Base-by-base conservation (phyloP, 495 filamentous ascomycete genomes). In the Aspergillus wentii region DNA sequence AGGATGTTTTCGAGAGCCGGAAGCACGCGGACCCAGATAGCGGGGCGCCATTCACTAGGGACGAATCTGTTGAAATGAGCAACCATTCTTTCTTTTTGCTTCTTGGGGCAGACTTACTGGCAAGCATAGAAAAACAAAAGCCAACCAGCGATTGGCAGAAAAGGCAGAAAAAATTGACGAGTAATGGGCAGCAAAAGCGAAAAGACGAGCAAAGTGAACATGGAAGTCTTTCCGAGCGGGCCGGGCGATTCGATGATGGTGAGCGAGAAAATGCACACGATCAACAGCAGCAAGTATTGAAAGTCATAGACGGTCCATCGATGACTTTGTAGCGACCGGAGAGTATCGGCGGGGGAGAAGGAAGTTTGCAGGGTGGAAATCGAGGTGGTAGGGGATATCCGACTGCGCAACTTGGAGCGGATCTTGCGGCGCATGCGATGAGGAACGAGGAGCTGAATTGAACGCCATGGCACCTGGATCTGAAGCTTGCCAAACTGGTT, bases 1-100 rank as follows among this genome's bases (percentile, higher is more conserved):
- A 97, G 70, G 38, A 97, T 92, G 62, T 97, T 95, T 59, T 97
- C 91, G 44, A 97, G 75, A n/a, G 91, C 85, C 3, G 91, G 91
- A 9, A 97, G 73, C 15, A 97, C 86, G 41, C 87, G 84, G 40
- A 95, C 91, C 85, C 88, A 95, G 48, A 97, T 95, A 29, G 85
- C 83, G 31, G 88, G 88, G 27, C 91, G 77, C 64, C 85, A 89
- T 50, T 88, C 85, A 40, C 76, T 74, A 8, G 87, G 84, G 46
- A 96, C 83, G 62, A 94, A 96, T 44, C 85, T 89, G 33, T 8
- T 21, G 17, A 4, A 2, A 26, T 16, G 28, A 49, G 64, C 30
- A 62, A 51, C 40, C 15, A 32, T 21, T 35, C 13, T 18, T 30
- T n/a, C n/a, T n/a, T n/a, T n/a, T n/a, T n/a, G n/a, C n/a, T n/a